Evolutionary conservation across 2,329 filamentous ascomycete species (phyloP), one percentile per base, ranked within the genome.

Genomic region (Geoglossum cookeanum): DNA sequence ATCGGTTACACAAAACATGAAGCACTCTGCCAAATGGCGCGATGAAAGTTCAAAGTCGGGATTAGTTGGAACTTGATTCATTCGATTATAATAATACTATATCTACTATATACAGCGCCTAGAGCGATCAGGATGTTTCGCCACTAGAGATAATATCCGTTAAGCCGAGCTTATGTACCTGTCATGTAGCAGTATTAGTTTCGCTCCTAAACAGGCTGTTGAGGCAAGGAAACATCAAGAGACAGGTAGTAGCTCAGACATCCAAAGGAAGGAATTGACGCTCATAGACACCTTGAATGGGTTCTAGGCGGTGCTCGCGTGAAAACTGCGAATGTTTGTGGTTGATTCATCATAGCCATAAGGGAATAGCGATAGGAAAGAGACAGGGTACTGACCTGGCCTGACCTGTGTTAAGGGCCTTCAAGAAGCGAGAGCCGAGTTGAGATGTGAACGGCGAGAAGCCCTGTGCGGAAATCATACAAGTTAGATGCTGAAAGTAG

Each of bases 251-350:
- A 58, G 61, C 72, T 84, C 79, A 83, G 81, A 84, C 82, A 85
- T 85, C 83, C 81, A 85, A 85, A 80, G 81, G 85, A 84, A 81
- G 39, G 39, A 42, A 69, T 65, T 65, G 63, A 65, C 81, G 76
- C 77, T 85, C 83, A 85, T 83, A 82, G 74, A 77, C 78, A 67
- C 67, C 76, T 77, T 64, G 71, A 72, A 74, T 76, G 80, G 80
- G 80, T 81, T 83, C 80, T 69, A 69, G 66, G 64, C 67, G 72
- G 76, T 76, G 78, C 81, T 85, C 81, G 75, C 85, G 84, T 86
- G 84, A 81, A 88, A 88, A 88, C 84, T 88, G 84, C 84, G 84
- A 89, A 87, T 86, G 75, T 79, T 74, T 76, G 78, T 81, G 75
- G 78, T 78, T 70, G 82, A 85, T 85, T 58, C 81, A 85, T 86